Percentiles rank a stretch among this genome's conserved stretches.
Evolutionary conservation across 768 basidiomycete species (phyloP).

Genomic region (Terana coerulea): DNA sequence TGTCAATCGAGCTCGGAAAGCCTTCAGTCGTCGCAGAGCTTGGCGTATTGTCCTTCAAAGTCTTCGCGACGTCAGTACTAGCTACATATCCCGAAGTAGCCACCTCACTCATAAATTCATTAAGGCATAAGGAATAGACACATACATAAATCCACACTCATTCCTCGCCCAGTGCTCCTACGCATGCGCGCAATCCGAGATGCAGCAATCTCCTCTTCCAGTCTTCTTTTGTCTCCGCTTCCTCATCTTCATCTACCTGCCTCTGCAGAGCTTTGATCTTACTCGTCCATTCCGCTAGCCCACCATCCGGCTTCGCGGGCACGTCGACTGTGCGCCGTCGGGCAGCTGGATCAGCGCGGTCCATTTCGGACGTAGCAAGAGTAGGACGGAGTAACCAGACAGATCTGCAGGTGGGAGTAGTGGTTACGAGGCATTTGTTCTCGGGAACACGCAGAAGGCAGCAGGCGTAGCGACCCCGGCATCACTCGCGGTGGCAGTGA

Average conservation of each 20-base stretch:
- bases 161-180: constrained; percentile 37
- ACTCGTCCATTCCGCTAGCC: constrained; percentile 78
- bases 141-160: constrained; percentile 47
- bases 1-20: constrained; percentile 29
- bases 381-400: not conserved
- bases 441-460: not conserved
- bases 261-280: constrained; percentile 77
- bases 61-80: constrained; percentile 22
- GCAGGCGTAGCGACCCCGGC: constrained; percentile 2
- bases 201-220: constrained; percentile 53
- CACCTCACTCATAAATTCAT: not conserved
- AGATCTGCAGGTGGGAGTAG: not conserved
- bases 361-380: not conserved
- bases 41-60: constrained; percentile 18
- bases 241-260: constrained; percentile 79
- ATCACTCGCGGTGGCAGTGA: no score
- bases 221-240: constrained; percentile 67
- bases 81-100: constrained; percentile 6
- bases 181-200: constrained; percentile 44
- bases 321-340: constrained; percentile 23
- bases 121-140: constrained; percentile 8
- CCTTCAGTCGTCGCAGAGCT: constrained; percentile 17
- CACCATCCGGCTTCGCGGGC: constrained; percentile 49
- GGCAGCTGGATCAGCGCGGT: constrained; percentile 5
- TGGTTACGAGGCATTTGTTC: not conserved